Evolutionary conservation across 2,329 filamentous ascomycete genomes (phyloP).

Genomic region (Zymoseptoria crescenta): DNA sequence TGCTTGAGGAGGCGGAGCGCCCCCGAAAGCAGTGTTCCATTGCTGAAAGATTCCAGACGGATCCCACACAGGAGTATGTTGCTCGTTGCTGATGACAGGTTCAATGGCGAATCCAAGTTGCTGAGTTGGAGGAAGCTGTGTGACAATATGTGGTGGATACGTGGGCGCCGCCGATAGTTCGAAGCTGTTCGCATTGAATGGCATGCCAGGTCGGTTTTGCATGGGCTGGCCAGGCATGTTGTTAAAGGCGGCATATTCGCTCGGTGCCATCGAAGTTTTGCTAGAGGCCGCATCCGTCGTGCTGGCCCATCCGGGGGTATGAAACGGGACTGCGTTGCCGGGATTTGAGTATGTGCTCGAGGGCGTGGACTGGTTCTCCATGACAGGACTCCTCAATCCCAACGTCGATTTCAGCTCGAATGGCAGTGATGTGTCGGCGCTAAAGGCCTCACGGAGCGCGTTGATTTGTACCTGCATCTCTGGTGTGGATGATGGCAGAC

Average conservation of each 20-base stretch:
- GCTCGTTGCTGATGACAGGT: constrained; percentile 23
- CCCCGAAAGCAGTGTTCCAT: constrained; percentile 92
- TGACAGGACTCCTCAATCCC: constrained; percentile 55
- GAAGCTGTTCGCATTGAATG: constrained; percentile 16
- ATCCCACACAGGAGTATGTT: constrained; percentile 27
- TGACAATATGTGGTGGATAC: constrained; percentile 16
- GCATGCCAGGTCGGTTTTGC: constrained; percentile 11
- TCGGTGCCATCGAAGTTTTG: constrained; percentile 18
- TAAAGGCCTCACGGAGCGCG: constrained; percentile 82
- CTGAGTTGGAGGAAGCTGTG: constrained; percentile 16
- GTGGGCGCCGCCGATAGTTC: constrained; percentile 12
- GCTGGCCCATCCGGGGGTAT: constrained; percentile 15
- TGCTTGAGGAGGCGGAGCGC: constrained; percentile 44
- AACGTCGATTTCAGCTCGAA: constrained; percentile 86
- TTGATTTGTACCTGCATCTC: constrained; percentile 88
- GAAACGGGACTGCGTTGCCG: constrained; percentile 4
- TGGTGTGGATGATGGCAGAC: constrained; percentile 70
- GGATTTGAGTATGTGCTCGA: constrained; percentile 13
- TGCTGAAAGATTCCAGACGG: constrained; percentile 52
- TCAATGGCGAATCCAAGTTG: constrained; percentile 20
- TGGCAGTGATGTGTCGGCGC: constrained; percentile 71
- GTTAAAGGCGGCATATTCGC: constrained; percentile 21
- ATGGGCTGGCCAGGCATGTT: constrained; percentile 9
- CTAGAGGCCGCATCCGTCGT: constrained; percentile 14
- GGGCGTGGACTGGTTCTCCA: constrained; percentile 32